Evolutionary conservation across 352 stramenopile genomes (phyloP).

Genomic region (Albugo laibachii): DNA sequence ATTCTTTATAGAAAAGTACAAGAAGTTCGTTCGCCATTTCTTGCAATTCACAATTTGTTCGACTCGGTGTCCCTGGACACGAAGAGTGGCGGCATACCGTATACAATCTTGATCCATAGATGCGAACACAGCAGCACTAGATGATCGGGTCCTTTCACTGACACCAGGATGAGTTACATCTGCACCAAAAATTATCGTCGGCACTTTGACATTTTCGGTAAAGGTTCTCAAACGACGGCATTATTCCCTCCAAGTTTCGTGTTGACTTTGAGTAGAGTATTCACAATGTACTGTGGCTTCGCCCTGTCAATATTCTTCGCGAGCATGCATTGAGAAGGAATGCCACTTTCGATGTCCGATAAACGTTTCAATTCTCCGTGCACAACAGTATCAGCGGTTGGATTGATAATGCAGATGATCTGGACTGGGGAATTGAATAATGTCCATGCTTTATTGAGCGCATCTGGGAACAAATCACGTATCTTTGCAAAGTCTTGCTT

Average conservation of each 20-base stretch:
- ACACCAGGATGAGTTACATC: constrained; percentile 62
- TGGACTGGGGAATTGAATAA: constrained; percentile 15
- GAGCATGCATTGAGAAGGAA: constrained; percentile 66
- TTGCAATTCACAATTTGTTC: constrained; percentile 12
- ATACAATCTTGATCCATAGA: constrained; percentile 15
- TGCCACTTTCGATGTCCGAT: constrained; percentile 41
- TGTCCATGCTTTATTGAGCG: constrained; percentile 12
- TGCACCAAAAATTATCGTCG: constrained; percentile 65
- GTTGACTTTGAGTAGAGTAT: constrained; percentile 66
- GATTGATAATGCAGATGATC: constrained; percentile 42
- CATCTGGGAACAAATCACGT: constrained; percentile 19
- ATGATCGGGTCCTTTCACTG: constrained; percentile 10
- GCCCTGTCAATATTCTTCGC: constrained; percentile 33
- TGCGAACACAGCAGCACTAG: constrained; percentile 16
- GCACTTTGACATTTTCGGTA: constrained; percentile 21
- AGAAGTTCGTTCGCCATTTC: constrained; percentile 9
- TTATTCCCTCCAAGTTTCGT: constrained; percentile 57
- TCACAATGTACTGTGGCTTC: constrained; percentile 43
- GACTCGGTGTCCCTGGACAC: constrained; percentile 15
- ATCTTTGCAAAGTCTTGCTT: constrained; percentile 15
- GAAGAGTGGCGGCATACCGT: constrained; percentile 12
- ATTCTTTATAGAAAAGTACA: constrained; percentile 12
- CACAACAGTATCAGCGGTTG: constrained; percentile 15
- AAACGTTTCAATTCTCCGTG: constrained; percentile 62
- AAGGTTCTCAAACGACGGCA: constrained; percentile 18